These are phyloP conservation scores for Cerrena zonata DNA, from an alignment of 1,284 basidiomycete genomes.

Conservation along the genomic window DNA sequence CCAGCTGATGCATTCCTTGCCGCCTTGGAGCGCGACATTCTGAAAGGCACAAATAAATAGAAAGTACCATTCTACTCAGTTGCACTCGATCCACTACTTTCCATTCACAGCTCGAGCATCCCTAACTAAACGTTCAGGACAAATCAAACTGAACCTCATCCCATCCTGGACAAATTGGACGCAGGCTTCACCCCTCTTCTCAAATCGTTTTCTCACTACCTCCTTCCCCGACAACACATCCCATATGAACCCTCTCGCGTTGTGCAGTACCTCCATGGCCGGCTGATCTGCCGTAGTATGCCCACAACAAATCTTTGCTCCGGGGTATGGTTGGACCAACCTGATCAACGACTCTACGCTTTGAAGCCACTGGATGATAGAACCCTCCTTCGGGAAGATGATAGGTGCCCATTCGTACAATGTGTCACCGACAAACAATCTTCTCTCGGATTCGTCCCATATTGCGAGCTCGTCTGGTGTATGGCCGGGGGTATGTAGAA, in stretches of 20 bases:
- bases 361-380: conserved; percentile 42
- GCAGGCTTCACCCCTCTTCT: conserved; percentile 33
- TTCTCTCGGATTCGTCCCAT: conserved; percentile 42
- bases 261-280: conserved; percentile 39
- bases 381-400: conserved; percentile 48
- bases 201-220: conserved; percentile 27
- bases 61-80: background rate
- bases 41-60: conserved; percentile 4
- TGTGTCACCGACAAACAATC: conserved; percentile 53
- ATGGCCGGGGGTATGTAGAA: conserved; percentile 52
- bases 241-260: conserved; percentile 38
- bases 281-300: conserved; percentile 40
- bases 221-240: conserved; percentile 42
- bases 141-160: conserved; percentile 41
- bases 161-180: conserved; percentile 40
- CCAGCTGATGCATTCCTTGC: conserved; percentile 63
- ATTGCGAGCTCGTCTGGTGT: conserved; percentile 51
- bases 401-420: conserved; percentile 49
- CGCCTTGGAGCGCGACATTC: conserved; percentile 46
- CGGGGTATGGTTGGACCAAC: conserved; percentile 29
- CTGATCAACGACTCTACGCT: conserved; percentile 37
- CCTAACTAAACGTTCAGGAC: conserved; percentile 43
- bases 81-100: background rate
- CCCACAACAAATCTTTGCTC: conserved; percentile 41
- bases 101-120: conserved; percentile 26